These are phyloP conservation scores for Lenwebbia sp. DNA, from an alignment of 345 rosid genomes.

Conservation along the genomic window DNA sequence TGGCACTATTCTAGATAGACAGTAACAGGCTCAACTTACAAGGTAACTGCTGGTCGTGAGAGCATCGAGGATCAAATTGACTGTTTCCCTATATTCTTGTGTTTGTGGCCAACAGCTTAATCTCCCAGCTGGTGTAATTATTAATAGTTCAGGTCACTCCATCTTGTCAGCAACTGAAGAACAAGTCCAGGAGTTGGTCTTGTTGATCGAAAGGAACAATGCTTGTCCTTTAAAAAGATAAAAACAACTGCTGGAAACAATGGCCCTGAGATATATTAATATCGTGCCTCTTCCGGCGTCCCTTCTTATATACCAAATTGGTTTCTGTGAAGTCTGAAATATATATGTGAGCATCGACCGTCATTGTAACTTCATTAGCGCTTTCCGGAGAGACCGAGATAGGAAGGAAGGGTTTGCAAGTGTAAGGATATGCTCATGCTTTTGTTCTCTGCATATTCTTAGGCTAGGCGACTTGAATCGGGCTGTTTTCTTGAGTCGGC, in stretches of 20 bases:
- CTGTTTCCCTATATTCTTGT: neutral
- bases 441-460: neutral
- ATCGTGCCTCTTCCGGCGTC: neutral
- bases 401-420: neutral
- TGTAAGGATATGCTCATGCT: neutral
- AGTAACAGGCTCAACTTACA: neutral
- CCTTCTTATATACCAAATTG: neutral
- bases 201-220: neutral
- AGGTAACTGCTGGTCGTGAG: neutral
- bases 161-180: neutral
- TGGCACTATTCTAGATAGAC: neutral
- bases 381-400: neutral
- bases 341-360: neutral
- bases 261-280: neutral
- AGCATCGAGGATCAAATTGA: neutral
- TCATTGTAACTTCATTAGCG: neutral
- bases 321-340: neutral
- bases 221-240: neutral
- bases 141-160: neutral
- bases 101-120: neutral
- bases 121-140: neutral
- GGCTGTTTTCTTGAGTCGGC: neutral
- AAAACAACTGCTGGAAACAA: neutral
- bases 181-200: neutral
- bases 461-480: neutral